Evolutionary conservation across 2,329 filamentous ascomycete species (phyloP).

Genomic region (Hortaea werneckii): DNA sequence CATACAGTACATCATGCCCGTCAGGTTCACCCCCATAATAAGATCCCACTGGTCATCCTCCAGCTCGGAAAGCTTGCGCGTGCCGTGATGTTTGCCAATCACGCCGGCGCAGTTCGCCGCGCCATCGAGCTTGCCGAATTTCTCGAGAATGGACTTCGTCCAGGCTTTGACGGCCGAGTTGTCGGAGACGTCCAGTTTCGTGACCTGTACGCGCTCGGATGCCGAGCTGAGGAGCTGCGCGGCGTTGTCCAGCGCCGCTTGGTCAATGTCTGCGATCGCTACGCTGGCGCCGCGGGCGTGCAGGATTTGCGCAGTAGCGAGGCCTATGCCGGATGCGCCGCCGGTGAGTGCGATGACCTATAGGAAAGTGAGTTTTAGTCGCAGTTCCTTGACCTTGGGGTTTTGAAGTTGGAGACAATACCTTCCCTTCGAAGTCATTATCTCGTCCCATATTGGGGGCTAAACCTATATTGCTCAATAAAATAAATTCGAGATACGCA

Average conservation of each 20-base stretch:
- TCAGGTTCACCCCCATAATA: conserved; percentile 25
- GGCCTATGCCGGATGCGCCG: conserved; percentile 40
- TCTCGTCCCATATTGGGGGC: conserved; percentile 16
- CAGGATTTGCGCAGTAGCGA: conserved; percentile 37
- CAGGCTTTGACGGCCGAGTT: conserved; percentile 22
- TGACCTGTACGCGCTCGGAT: conserved; percentile 8
- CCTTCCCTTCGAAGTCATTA: conserved; percentile 23
- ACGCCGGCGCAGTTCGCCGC: conserved; percentile 38
- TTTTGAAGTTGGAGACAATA: too few species aligned
- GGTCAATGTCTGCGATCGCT: conserved; percentile 40
- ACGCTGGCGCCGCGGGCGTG: conserved; percentile 35
- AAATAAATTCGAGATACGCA: too few species aligned
- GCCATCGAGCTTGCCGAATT: conserved; percentile 29
- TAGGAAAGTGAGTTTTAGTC: too few species aligned
- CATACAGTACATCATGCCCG: conserved; percentile 42
- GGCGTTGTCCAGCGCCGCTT: conserved; percentile 26
- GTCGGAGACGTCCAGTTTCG: conserved; percentile 23
- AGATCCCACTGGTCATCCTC: conserved; percentile 28
- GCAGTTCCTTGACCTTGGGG: background rate
- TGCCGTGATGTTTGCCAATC: conserved; percentile 13
- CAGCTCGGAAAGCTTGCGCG: conserved; percentile 13
- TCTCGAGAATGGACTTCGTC: conserved; percentile 24
- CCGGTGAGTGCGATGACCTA: conserved; percentile 42
- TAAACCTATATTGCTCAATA: too few species aligned
- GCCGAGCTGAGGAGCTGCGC: conserved; percentile 3